Base-by-base conservation (phyloP, 2,329 filamentous ascomycete genomes). In the Claviceps purpurea region DNA sequence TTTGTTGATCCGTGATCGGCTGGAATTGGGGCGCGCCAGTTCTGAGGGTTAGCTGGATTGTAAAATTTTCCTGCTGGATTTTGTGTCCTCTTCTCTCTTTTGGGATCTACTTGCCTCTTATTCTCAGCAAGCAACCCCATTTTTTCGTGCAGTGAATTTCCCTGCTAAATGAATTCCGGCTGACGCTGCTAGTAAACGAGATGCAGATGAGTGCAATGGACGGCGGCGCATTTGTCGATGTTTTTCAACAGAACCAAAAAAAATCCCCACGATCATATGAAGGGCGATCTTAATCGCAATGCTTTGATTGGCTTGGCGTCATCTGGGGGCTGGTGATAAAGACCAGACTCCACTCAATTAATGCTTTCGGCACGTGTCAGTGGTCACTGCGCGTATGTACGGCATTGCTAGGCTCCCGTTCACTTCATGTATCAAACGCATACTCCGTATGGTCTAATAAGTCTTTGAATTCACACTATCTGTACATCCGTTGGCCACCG, bases 1-100 rank as follows among this genome's bases (percentile, higher is more conserved):
- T 65, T 85, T 78, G 58, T 85, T 85, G 64, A 97, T 82, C 71
- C 91, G 95, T 47, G 75, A 60, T 50, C 67, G 66, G 50, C 68
- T 69, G 30, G 30, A 34, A 34, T 34, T 34, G 30, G 20, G 47
- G 38, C 24, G 30, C 24, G 20, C 41, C n/a, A 18, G 14, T 34
- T 18, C 34, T 34, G 10, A 22, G 13, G 3, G 30, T 50, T 39
- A 50, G 49, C 40, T 13, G 3, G 2, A 14, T 43, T 14, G 20
- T 24, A 50, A 43, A 20, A 13, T 30, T 18, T 38, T 24, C 20
- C 37, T 38, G 2, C 26, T 46, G 30, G 2, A 6, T 24, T 24
- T 24, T 24, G 13, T 24, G 44, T 22, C 18, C 14, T 45, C n/a
- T 38, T 24, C 20, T 46, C 22, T 6, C 39, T 46, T 38, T 16